Evolutionary conservation across 2,329 filamentous ascomycete genomes (phyloP), one percentile per base, ranked within the genome.

Genomic region (Myriosclerotinia scirpicola): DNA sequence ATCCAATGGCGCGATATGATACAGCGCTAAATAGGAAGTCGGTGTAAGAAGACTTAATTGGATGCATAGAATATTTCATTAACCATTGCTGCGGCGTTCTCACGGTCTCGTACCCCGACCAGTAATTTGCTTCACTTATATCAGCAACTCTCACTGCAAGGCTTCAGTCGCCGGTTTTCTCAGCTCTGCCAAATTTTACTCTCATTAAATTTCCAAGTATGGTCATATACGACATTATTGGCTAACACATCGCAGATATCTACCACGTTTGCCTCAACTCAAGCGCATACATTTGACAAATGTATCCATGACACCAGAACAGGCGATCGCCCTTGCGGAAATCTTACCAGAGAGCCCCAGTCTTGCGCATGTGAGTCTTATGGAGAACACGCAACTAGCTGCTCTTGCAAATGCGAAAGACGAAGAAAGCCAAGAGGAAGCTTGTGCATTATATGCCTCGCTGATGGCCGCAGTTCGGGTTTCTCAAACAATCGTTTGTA

Each of bases 371-470:
- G 83, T 99, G 70, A 95, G 90, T 74, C 85, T 98, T 4, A 80
- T 96, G 50, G 91, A 95, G 71, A 99, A 99, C 73, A 83, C 87
- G 0, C 84, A 87, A 68, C 80, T 97, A 5, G 81, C 85, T 30
- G 85, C 84, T 56, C 83, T 97, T 34, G 89, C 92, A 6, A 85
- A 87, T 68, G 90, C 92, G 0, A 90, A 84, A 61, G 91, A 91
- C 7, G 92, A 95, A 73, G 88, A 88, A 66, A 84, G 83, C 1
- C 92, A 97, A 77, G 94, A 98, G 78, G 94, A 98, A 78, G 94
- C 95, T 0, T 97, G 92, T 73, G 95, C 95, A 0, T 80, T 98
- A 8, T 98, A 96, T 76, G 93, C 95, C 0, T 97, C 93, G 2
- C 83, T 98, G 26, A 89, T 97, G 80, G 91, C 93, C 6, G 94